Conservation (phyloP, 2,329 filamentous ascomycete genomes). For the Ophiocordyceps sinensis region DNA sequence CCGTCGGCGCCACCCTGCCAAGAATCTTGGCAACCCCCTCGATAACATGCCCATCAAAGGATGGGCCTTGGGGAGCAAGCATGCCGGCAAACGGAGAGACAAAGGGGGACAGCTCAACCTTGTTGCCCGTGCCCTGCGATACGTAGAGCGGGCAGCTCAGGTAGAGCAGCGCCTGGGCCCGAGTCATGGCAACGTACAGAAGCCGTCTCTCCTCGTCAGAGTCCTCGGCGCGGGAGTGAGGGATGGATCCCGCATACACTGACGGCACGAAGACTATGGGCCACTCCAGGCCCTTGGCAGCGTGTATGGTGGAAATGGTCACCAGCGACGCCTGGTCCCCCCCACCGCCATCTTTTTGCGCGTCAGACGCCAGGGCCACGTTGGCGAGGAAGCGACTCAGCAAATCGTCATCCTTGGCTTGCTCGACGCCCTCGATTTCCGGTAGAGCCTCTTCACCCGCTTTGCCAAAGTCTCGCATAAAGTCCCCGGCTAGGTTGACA, state of each 20-base stretch:
- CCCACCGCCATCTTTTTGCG: slow-evolving; percentile 47
- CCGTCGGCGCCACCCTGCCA: slow-evolving; percentile 42
- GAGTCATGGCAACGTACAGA: slow-evolving; percentile 93
- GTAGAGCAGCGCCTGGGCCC: slow-evolving; percentile 75
- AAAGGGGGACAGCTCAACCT: slow-evolving; percentile 58
- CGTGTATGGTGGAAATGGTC: slow-evolving; percentile 92
- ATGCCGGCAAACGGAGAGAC: slow-evolving; percentile 33
- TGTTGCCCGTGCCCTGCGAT: slow-evolving; percentile 39
- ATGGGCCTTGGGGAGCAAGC: slow-evolving; percentile 51
- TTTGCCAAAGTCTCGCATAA: slow-evolving; percentile 31
- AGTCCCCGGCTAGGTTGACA: slow-evolving; percentile 63
- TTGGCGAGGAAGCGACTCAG: slow-evolving; percentile 79
- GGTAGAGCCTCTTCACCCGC: slow-evolving; percentile 44
- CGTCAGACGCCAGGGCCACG: slow-evolving; percentile 70
- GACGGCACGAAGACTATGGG: slow-evolving; percentile 87
- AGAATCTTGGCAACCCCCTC: slow-evolving; percentile 59
- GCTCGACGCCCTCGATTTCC: slow-evolving; percentile 55
- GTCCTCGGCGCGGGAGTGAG: slow-evolving; percentile 76
- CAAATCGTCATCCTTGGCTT: slow-evolving; percentile 46
- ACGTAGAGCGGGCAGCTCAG: slow-evolving; percentile 65
- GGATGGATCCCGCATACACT: slow-evolving; percentile 80
- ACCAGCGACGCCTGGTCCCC: slow-evolving; percentile 47
- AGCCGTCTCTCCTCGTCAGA: slow-evolving; percentile 75
- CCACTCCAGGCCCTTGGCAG: slow-evolving; percentile 93
- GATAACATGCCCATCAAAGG: slow-evolving; percentile 47